phyloP scores from a whole-genome alignment of 176 grass and related monocot species.

The Oryza glaberrima region DNA sequence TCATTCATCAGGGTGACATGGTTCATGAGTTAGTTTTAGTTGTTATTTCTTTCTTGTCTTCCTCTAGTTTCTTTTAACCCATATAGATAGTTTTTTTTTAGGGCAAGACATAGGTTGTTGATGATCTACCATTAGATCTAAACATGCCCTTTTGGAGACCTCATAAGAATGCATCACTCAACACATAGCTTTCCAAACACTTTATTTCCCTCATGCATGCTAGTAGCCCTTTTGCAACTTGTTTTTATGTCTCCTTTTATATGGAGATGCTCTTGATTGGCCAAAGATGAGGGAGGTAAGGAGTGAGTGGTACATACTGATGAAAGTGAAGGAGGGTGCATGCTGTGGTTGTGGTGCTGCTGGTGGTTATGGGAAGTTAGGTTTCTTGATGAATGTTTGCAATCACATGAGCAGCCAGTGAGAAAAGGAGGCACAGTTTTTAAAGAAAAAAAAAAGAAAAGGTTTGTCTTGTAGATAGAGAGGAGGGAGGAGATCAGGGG shows the following conservation, averaged over 20 bases:
- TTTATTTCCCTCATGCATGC: background rate
- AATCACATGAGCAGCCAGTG: conserved; percentile 35
- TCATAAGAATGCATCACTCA: conserved; percentile 2
- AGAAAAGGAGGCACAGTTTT: conserved; percentile 23
- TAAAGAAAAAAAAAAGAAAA: background rate
- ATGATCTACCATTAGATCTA: conserved; percentile 33
- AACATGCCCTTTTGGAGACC: background rate
- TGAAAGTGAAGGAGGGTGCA: conserved; percentile 2
- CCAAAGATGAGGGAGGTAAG: background rate
- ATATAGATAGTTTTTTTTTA: background rate
- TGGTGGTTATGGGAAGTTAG: conserved; percentile 49
- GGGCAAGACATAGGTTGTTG: conserved; percentile 5
- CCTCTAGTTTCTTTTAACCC: background rate
- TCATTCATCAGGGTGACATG: conserved; percentile 15
- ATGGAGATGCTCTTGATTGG: conserved; percentile 10
- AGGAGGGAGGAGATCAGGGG: conserved; percentile 17
- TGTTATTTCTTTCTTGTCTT: conserved; percentile 1
- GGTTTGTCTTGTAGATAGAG: conserved; percentile 45
- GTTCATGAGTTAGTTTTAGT: conserved; percentile 8
- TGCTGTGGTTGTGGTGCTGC: conserved; percentile 11
- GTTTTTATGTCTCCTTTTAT: background rate
- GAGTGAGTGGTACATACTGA: conserved; percentile 19
- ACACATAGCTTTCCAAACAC: background rate
- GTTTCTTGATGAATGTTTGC: conserved; percentile 42
- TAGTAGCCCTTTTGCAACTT: conserved; percentile 10